Evolutionary conservation across 2,329 filamentous ascomycete genomes (phyloP).

Genomic region (Fusarium sp.): DNA sequence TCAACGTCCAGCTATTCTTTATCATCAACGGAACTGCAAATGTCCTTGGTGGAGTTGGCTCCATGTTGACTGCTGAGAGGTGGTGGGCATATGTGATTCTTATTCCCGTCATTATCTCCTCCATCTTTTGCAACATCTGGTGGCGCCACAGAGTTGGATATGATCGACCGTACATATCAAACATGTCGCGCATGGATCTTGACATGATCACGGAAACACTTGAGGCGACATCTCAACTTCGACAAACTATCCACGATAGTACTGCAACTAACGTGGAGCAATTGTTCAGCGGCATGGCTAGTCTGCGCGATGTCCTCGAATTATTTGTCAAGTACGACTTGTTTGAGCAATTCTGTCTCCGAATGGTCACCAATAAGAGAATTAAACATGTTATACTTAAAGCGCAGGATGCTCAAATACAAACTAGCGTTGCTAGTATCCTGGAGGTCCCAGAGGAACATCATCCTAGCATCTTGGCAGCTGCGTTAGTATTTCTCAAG

Average conservation of each 20-base stretch:
- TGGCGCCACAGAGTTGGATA: slow-evolving; percentile 64
- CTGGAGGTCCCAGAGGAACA: slow-evolving; percentile 12
- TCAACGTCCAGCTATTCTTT: slow-evolving; percentile 58
- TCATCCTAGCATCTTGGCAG: slow-evolving; percentile 8
- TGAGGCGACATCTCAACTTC: slow-evolving; percentile 27
- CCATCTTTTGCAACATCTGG: slow-evolving; percentile 62
- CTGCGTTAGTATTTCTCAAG: slow-evolving; percentile 17
- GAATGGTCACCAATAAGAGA: slow-evolving; percentile 11
- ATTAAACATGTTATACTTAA: not conserved
- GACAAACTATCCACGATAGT: slow-evolving; percentile 12
- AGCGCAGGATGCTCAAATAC: not conserved
- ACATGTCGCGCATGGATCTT: not conserved
- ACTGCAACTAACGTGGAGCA: slow-evolving; percentile 6
- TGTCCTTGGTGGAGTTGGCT: slow-evolving; percentile 62
- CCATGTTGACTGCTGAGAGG: slow-evolving; percentile 62
- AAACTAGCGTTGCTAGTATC: slow-evolving; percentile 4
- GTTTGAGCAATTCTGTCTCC: slow-evolving; percentile 34
- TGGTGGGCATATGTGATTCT: slow-evolving; percentile 68
- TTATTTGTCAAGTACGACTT: slow-evolving; percentile 35
- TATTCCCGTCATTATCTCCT: slow-evolving; percentile 62
- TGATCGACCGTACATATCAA: slow-evolving; percentile 33
- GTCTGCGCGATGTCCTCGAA: slow-evolving; percentile 12
- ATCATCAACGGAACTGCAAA: slow-evolving; percentile 60
- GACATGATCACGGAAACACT: slow-evolving; percentile 17
- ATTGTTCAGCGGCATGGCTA: slow-evolving; percentile 1